Conservation (phyloP, 2,329 filamentous ascomycete species). For the Diaporthe citrichinensis region DNA sequence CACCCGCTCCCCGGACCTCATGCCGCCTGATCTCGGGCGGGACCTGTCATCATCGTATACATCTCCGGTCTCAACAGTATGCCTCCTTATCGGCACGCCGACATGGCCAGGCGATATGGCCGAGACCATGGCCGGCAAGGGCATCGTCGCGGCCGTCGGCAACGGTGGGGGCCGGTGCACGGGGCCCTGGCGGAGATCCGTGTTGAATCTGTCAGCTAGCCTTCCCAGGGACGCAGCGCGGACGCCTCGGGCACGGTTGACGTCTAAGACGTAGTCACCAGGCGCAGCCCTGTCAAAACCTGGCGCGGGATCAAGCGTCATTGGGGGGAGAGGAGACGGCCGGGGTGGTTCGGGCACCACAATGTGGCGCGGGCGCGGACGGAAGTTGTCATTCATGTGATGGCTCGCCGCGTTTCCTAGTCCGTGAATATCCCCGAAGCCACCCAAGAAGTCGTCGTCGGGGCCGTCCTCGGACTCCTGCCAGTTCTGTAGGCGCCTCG, state of each 20-base stretch:
- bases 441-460: conserved; percentile 54
- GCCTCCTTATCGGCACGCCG: conserved; percentile 53
- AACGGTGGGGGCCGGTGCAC: conserved; percentile 46
- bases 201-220: conserved; percentile 63
- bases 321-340: conserved; percentile 42
- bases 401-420: conserved; percentile 68
- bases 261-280: conserved; percentile 60
- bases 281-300: conserved; percentile 54
- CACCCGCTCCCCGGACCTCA: conserved; percentile 37
- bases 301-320: conserved; percentile 42
- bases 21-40: conserved; percentile 46
- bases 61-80: conserved; percentile 58
- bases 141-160: conserved; percentile 49
- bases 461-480: conserved; percentile 54
- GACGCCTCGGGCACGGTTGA: conserved; percentile 59
- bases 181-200: conserved; percentile 57
- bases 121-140: conserved; percentile 53
- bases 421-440: conserved; percentile 55
- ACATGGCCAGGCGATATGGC: conserved; percentile 49
- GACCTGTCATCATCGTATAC: conserved; percentile 52
- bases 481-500: conserved; percentile 54
- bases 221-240: conserved; percentile 63
- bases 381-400: conserved; percentile 74
- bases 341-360: conserved; percentile 53
- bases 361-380: conserved; percentile 55